phyloP scores from a whole-genome alignment of 2,329 filamentous ascomycete species.

The Rhytidhysteron rufulum region DNA sequence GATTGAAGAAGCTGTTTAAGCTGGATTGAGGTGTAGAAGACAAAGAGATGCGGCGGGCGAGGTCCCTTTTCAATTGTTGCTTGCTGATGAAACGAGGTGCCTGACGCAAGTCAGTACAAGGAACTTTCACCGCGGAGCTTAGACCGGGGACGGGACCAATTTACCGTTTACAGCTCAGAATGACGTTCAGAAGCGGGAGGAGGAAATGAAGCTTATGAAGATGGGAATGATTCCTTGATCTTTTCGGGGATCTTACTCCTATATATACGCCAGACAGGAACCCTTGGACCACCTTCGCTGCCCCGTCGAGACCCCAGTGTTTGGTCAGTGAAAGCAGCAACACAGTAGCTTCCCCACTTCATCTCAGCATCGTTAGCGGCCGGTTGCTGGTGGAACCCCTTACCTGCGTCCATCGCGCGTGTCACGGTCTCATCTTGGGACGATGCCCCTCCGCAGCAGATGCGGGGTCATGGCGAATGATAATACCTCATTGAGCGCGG shows the following conservation, averaged over 20 bases:
- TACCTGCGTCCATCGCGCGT: constrained; percentile 15
- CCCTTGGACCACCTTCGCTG: constrained; percentile 7
- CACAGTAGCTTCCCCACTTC: constrained; percentile 31
- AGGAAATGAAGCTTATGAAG: constrained; percentile 16
- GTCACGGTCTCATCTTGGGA: constrained; percentile 29
- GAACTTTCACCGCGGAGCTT: constrained; percentile 5
- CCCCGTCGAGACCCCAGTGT: constrained; percentile 14
- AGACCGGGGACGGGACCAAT: constrained; percentile 10
- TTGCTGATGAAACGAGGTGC: constrained; percentile 15
- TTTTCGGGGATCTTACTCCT: too few relatives aligned
- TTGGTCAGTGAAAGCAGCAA: constrained; percentile 19
- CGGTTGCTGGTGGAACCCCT: constrained; percentile 16
- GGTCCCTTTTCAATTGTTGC: neutral
- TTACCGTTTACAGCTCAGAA: constrained; percentile 22
- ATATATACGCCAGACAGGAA: constrained; percentile 17
- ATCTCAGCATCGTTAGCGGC: constrained; percentile 16
- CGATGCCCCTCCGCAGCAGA: constrained; percentile 23
- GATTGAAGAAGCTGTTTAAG: constrained; percentile 18
- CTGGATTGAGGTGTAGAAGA: constrained; percentile 7
- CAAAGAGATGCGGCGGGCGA: too few relatives aligned
- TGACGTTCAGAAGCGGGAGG: constrained; percentile 18
- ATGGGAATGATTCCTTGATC: too few relatives aligned
- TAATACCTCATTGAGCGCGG: neutral
- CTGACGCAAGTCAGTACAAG: constrained; percentile 21
- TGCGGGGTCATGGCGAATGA: constrained; percentile 36